Base-by-base conservation (phyloP, 2,329 filamentous ascomycete genomes). In the Pyrenochaeta sp. region DNA sequence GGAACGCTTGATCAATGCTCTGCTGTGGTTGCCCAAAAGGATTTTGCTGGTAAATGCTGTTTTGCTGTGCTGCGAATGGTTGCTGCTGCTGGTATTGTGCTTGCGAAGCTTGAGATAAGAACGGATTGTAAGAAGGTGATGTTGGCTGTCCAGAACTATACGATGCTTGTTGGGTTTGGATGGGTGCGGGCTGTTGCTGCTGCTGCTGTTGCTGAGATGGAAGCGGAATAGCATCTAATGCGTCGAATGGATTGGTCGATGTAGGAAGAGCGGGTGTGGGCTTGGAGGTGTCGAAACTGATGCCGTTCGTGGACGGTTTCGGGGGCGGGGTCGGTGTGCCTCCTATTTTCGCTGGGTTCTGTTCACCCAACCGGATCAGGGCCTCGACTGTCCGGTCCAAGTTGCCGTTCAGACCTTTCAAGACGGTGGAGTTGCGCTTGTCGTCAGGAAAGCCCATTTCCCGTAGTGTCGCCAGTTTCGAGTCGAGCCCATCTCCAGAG, bases 391-490 rank as follows among this genome's bases (percentile, higher is more conserved):
- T 85, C 68, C 84, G 87, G 58, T 96, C 90, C 44, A 99, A 67
- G 63, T 94, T 92, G 3, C 93, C 92, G 62, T 88, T 86, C 20
- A 95, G 80, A 3, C 88, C 88, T 66, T 91, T 92, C 13, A 99
- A 75, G 18, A 96, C 85, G 38, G 87, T 84, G 4, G 84, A 79
- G 63, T 96, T 97, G 46, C 88, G 84, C 58, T 87, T 89, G 28
- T 87, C 85, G 65, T 99, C 91, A 3, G 76, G 77, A 61, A 99
- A 99, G 0, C 94, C 94, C 91, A 97, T 96, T 43, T 96, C 91
- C 41, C 85, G 83, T 44, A 99, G 74, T 38, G 84, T 85, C 3
- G 79, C 77, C 67, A 97, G 72, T 69, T 97, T 97, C 35, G 81
- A 79, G 29, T 95, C 90, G 41, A 86, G 80, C 44, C 85, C 84